Evolutionary conservation across 139 green algal genomes (phyloP).

Genomic region (Asterochloris erici): DNA sequence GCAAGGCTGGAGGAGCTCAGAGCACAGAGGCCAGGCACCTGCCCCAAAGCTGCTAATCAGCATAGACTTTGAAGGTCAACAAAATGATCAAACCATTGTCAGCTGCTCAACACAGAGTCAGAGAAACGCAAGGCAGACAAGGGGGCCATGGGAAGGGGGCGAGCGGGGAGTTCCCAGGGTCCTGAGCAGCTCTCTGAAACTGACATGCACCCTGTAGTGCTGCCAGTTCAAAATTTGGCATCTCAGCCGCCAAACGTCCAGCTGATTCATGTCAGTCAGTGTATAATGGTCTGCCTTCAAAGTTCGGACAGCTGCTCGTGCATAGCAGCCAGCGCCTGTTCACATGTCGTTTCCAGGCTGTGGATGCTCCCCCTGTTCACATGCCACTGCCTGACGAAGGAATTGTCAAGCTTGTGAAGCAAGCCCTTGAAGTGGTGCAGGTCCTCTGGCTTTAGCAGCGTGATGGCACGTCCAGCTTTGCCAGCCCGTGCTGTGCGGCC

Average conservation of each 20-base stretch:
- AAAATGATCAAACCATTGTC: too few species aligned
- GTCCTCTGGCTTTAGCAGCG: slow-evolving; percentile 76
- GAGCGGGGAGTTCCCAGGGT: too few species aligned
- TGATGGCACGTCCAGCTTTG: slow-evolving; percentile 54
- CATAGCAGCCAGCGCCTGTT: background rate
- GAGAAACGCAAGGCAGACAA: too few species aligned
- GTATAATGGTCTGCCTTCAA: too few species aligned
- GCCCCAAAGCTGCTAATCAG: background rate
- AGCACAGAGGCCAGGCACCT: background rate
- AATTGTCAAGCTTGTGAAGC: slow-evolving; percentile 84
- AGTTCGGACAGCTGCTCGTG: too few species aligned
- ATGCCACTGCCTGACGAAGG: slow-evolving; percentile 59
- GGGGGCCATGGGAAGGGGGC: too few species aligned
- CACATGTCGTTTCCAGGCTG: background rate
- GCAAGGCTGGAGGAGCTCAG: slow-evolving; percentile 27
- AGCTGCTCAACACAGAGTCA: too few species aligned
- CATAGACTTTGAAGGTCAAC: background rate
- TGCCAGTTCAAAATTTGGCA: too few species aligned
- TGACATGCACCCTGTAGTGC: too few species aligned
- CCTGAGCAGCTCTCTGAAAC: too few species aligned
- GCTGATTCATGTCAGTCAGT: too few species aligned
- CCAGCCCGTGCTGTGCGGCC: slow-evolving; percentile 84
- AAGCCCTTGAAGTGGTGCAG: slow-evolving; percentile 83
- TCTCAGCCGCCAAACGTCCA: too few species aligned
- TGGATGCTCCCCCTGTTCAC: background rate